Conservation (phyloP, 2,329 filamentous ascomycete genomes). For the Hymenoscyphus repandus region DNA sequence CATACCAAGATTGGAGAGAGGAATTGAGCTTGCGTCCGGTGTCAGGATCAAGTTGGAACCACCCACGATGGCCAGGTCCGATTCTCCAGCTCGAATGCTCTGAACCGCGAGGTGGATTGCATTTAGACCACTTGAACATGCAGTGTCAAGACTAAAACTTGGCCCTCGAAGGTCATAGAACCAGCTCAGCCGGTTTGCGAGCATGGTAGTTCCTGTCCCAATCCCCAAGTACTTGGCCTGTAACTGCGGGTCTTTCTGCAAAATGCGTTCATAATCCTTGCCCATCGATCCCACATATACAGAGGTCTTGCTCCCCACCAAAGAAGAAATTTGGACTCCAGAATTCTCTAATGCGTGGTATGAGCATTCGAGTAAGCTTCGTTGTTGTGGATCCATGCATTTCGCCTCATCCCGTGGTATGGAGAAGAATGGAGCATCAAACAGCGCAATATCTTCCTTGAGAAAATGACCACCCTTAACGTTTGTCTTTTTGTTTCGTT, state of each 20-base stretch:
- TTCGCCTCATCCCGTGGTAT: conserved; percentile 38
- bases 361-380: conserved; percentile 27
- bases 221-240: conserved; percentile 4
- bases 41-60: conserved; percentile 7
- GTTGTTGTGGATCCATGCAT: conserved; percentile 41
- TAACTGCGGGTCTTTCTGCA: background rate
- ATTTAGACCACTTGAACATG: conserved; percentile 50
- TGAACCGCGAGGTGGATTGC: conserved; percentile 49
- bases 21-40: conserved; percentile 3
- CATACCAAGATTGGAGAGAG: conserved; percentile 4
- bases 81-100: conserved; percentile 36
- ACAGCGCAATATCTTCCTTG: conserved; percentile 29
- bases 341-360: conserved; percentile 14
- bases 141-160: conserved; percentile 51
- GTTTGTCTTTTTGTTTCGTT: too few species aligned
- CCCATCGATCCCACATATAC: conserved; percentile 33
- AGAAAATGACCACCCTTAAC: conserved; percentile 27
- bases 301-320: conserved; percentile 18
- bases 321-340: conserved; percentile 6
- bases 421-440: conserved; percentile 37
- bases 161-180: conserved; percentile 45
- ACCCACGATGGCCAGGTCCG: conserved; percentile 5
- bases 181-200: conserved; percentile 51
- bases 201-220: conserved; percentile 35
- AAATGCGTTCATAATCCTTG: conserved; percentile 17